A percentile compares a stretch with the other conserved stretches of the same genome.
These are phyloP conservation scores for Acanthochlamys bracteata DNA, from an alignment of 106 monocot genomes.

Conservation along the genomic window DNA sequence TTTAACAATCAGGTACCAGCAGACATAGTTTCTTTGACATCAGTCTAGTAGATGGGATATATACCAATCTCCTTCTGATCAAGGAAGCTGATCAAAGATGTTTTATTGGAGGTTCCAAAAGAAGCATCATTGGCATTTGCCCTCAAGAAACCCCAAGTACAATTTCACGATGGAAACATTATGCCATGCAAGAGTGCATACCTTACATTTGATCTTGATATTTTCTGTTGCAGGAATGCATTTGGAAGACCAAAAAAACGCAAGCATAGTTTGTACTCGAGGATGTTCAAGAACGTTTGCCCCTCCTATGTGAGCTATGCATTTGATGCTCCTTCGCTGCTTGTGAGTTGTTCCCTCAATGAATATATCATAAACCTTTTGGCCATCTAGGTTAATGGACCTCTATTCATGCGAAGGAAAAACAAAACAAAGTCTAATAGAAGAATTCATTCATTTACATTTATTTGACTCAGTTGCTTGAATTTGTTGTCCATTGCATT, in stretches of 20 bases:
- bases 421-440: no score
- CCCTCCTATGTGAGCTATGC: slow-evolving; percentile 63
- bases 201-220: slow-evolving; percentile 48
- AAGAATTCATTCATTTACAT: no score
- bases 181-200: slow-evolving; percentile 84
- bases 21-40: slow-evolving; percentile 65
- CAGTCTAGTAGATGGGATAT: slow-evolving; percentile 69
- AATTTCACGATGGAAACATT: slow-evolving; percentile 14
- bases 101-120: slow-evolving; percentile 37
- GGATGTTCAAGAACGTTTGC: slow-evolving; percentile 63
- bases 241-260: slow-evolving; percentile 44
- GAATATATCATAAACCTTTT: slow-evolving; percentile 52
- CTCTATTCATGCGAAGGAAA: not conserved
- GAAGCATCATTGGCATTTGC: slow-evolving; percentile 36
- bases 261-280: slow-evolving; percentile 49
- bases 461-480: no score
- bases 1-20: slow-evolving; percentile 22
- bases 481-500: no score
- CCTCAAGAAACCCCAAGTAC: slow-evolving; percentile 52
- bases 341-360: slow-evolving; percentile 28
- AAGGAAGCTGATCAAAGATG: slow-evolving; percentile 22
- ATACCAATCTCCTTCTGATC: slow-evolving; percentile 45
- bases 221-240: slow-evolving; percentile 48
- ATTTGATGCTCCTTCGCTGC: slow-evolving; percentile 35
- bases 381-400: slow-evolving; percentile 38